phyloP scores from a whole-genome alignment of 139 green algal genomes.

The Nannochloris sp. region DNA sequence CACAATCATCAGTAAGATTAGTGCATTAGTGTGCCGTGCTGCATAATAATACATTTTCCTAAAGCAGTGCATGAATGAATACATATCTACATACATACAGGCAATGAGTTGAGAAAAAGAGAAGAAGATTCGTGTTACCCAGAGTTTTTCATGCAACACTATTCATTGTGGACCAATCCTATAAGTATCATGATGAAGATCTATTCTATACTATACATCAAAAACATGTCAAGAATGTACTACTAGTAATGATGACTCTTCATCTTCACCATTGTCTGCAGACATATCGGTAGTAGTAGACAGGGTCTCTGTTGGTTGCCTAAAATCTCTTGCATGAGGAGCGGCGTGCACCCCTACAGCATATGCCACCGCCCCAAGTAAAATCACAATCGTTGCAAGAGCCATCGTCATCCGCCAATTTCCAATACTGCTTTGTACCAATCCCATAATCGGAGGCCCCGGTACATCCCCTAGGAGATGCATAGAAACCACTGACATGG shows the following conservation, averaged over 20 bases:
- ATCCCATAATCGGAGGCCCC: conserved; percentile 72
- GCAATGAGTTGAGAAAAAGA: too few species aligned
- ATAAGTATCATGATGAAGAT: too few species aligned
- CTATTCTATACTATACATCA: too few species aligned
- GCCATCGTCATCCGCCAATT: conserved; percentile 31
- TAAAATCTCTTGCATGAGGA: conserved; percentile 1
- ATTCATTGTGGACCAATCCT: too few species aligned
- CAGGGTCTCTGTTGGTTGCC: neutral
- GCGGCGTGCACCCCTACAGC: neutral
- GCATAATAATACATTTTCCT: too few species aligned
- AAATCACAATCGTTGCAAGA: neutral
- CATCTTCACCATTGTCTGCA: neutral
- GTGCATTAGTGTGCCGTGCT: neutral
- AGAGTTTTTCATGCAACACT: too few species aligned
- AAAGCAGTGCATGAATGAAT: too few species aligned
- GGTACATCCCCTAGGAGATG: conserved; percentile 93
- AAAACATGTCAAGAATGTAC: too few species aligned
- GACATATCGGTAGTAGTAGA: too few species aligned
- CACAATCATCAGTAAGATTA: neutral
- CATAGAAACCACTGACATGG: conserved; percentile 70
- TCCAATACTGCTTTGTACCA: conserved; percentile 47
- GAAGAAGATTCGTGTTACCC: too few species aligned
- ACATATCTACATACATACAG: too few species aligned
- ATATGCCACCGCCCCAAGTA: neutral
- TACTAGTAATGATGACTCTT: too few species aligned